phyloP scores from a whole-genome alignment of 805 yeast genomes.

The Lipomyces spencermartinsiae region DNA sequence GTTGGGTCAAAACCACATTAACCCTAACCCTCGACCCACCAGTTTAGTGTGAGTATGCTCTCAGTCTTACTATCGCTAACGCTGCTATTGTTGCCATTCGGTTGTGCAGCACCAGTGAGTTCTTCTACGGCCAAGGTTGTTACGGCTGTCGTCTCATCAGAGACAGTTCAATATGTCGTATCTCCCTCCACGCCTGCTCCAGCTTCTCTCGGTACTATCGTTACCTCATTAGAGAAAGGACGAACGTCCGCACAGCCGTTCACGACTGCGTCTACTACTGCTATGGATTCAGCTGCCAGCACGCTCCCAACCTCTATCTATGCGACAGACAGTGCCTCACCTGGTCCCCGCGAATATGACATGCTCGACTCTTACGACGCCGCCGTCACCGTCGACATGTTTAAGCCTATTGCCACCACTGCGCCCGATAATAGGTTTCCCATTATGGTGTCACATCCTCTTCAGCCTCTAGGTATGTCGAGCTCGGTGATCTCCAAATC shows the following conservation, averaged over 20 bases:
- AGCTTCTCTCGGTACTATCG: neutral
- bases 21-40: neutral
- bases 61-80: neutral
- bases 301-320: neutral
- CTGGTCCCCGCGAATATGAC: neutral
- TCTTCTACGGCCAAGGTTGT: neutral
- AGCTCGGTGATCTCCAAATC: constrained; percentile 45
- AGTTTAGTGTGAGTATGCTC: neutral
- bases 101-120: neutral
- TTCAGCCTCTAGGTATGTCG: constrained; percentile 26
- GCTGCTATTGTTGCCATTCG: neutral
- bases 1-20: neutral
- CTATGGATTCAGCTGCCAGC: neutral
- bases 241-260: neutral
- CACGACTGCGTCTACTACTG: constrained; percentile 9
- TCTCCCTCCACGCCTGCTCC: constrained; percentile 2
- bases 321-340: neutral
- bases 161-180: constrained; percentile 18
- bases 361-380: neutral
- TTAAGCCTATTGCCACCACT: constrained; percentile 27
- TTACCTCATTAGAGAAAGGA: neutral
- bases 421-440: constrained; percentile 30
- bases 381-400: constrained; percentile 21
- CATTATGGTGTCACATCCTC: constrained; percentile 25
- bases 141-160: constrained; percentile 11